A percentile compares a stretch with the other conserved stretches of the same genome.
Conservation (phyloP, 495 filamentous ascomycete species). For the Poronia punctata region DNA sequence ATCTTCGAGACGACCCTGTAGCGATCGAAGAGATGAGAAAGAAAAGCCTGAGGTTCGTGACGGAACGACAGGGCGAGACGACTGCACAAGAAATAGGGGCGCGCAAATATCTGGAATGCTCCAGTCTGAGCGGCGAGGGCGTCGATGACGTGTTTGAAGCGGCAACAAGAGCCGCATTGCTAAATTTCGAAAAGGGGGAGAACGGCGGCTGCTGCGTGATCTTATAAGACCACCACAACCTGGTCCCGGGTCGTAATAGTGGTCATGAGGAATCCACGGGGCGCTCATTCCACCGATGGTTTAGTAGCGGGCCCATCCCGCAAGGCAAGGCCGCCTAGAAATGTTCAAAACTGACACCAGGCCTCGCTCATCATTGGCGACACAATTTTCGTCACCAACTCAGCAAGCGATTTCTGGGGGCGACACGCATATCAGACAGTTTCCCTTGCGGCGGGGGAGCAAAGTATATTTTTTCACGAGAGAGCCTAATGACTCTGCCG, state of each 20-base stretch:
- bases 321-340: no score
- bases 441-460: no score
- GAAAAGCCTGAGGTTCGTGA: constrained; percentile 81
- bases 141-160: constrained; percentile 99
- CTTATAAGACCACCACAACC: constrained; percentile 52
- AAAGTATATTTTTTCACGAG: no score
- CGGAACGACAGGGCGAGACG: constrained; percentile 68
- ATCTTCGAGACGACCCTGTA: constrained; percentile 87
- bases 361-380: no score
- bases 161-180: constrained; percentile 86
- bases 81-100: constrained; percentile 81
- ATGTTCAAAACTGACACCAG: no score
- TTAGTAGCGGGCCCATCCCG: no score
- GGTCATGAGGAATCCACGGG: no score
- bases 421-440: no score
- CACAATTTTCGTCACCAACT: no score
- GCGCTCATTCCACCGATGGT: no score
- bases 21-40: constrained; percentile 97
- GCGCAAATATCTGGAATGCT: constrained; percentile 95
- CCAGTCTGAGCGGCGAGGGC: constrained; percentile 91
- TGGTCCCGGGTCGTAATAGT: neutral
- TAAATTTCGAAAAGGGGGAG: constrained; percentile 86
- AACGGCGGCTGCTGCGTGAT: constrained; percentile 82
- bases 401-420: no score
- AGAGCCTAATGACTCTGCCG: no score